Evolutionary conservation across 768 basidiomycete genomes (phyloP).

Genomic region (Rhodotorula graminis): DNA sequence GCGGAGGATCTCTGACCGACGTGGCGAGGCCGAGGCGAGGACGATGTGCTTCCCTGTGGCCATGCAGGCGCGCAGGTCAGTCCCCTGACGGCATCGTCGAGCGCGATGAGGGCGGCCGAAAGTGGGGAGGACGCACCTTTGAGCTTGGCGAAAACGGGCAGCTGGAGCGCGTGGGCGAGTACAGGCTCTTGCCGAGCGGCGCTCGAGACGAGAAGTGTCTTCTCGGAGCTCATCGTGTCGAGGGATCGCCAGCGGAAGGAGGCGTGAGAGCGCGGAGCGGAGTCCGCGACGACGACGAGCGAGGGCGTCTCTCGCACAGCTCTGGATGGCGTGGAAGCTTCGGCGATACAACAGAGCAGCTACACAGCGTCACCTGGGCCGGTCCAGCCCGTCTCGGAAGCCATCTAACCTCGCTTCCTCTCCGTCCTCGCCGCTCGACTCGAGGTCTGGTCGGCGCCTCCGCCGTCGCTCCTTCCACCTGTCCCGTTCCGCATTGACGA

Average conservation of each 20-base stretch:
- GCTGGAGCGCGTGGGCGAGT: constrained; percentile 23
- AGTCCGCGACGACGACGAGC: no score
- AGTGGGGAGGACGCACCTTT: constrained; percentile 1
- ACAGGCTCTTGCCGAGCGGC: constrained; percentile 11
- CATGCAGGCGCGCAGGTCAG: neutral
- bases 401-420: no score
- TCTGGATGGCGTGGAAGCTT: no score
- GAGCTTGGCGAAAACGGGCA: constrained; percentile 33
- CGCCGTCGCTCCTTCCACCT: neutral
- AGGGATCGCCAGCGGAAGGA: neutral
- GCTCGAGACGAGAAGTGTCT: neutral
- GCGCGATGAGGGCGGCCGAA: neutral
- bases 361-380: no score
- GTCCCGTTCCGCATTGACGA: neutral
- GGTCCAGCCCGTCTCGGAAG: no score
- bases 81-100: no score
- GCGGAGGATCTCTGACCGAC: constrained; percentile 39
- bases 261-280: neutral
- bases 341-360: no score
- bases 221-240: neutral
- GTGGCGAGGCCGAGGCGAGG: constrained; percentile 40
- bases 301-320: no score
- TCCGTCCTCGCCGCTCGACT: neutral
- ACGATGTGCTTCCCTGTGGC: constrained; percentile 37
- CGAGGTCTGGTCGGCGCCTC: no score